These are phyloP conservation scores for Arctium minus DNA, from an alignment of 129 eudicot species.

Conservation along the genomic window DNA sequence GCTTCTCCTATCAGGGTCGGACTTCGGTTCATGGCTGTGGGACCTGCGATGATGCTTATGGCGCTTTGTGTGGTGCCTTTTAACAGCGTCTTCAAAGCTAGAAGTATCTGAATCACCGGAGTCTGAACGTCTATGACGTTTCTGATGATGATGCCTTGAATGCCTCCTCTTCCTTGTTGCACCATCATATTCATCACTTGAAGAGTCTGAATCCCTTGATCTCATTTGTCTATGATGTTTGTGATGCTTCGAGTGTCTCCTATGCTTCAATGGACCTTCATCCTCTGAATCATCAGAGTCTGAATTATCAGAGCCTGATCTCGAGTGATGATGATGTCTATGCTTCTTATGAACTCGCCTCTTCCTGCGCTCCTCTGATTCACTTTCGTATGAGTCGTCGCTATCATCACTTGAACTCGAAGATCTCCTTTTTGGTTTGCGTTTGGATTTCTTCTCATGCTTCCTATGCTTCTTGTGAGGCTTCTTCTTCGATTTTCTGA, in stretches of 20 bases:
- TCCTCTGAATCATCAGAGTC: conserved; percentile 36
- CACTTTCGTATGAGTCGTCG: conserved; percentile 41
- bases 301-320: conserved; percentile 31
- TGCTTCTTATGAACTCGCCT: conserved; percentile 48
- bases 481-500: conserved; percentile 46
- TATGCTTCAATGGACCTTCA: conserved; percentile 23
- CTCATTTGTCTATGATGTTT: conserved; percentile 22
- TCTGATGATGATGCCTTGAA: conserved; percentile 36
- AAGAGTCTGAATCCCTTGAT: conserved; percentile 44
- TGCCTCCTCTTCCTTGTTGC: conserved; percentile 30
- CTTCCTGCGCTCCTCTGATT: conserved; percentile 36
- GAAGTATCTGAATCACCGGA: conserved; percentile 44
- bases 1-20: conserved; percentile 36
- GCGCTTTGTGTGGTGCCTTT: conserved; percentile 37
- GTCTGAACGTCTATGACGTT: conserved; percentile 30
- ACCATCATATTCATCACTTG: conserved; percentile 39
- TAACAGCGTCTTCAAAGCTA: conserved; percentile 35
- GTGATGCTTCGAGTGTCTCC: conserved; percentile 39
- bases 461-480: conserved; percentile 60
- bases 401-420: conserved; percentile 45
- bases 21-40: conserved; percentile 36
- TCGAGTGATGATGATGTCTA: conserved; percentile 27
- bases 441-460: conserved; percentile 58
- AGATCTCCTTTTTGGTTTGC: conserved; percentile 50
- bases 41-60: conserved; percentile 52